Evolutionary conservation across 106 monocot genomes (phyloP).

Genomic region (Xerophyta viscosa): DNA sequence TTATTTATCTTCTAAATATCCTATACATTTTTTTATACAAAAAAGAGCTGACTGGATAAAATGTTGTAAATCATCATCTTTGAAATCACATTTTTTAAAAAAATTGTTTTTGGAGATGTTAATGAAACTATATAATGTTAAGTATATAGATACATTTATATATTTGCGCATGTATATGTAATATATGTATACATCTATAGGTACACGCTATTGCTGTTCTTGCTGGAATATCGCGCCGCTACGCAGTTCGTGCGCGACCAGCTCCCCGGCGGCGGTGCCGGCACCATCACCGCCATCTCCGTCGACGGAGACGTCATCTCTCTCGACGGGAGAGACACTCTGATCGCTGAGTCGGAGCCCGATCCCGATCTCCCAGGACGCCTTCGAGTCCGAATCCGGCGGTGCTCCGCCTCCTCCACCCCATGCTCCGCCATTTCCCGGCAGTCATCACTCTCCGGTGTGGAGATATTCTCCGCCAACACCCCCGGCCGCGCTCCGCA

Average conservation of each 20-base stretch:
- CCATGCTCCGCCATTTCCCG: slow-evolving; percentile 30
- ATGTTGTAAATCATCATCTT: too few relatives aligned
- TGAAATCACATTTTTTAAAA: too few relatives aligned
- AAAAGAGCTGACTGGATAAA: too few relatives aligned
- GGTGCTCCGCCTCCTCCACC: slow-evolving; percentile 9
- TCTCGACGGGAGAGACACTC: slow-evolving; percentile 32
- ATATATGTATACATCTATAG: too few relatives aligned
- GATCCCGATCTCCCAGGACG: slow-evolving; percentile 37
- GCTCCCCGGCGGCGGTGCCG: slow-evolving; percentile 37
- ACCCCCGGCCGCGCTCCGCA: too few relatives aligned
- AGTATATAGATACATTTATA: too few relatives aligned
- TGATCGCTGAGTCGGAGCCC: slow-evolving; percentile 46
- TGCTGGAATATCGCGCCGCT: slow-evolving; percentile 46
- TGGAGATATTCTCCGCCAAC: slow-evolving; percentile 21
- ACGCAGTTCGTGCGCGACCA: slow-evolving; percentile 30
- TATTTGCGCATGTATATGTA: too few relatives aligned
- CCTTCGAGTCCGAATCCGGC: slow-evolving; percentile 32
- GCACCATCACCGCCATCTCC: slow-evolving; percentile 33
- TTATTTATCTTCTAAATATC: too few relatives aligned
- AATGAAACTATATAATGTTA: too few relatives aligned
- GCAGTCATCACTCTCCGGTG: slow-evolving; percentile 34
- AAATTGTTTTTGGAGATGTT: too few relatives aligned
- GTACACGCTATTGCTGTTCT: slow-evolving; percentile 40
- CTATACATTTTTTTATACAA: too few relatives aligned
- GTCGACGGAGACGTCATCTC: slow-evolving; percentile 48